phyloP scores from a whole-genome alignment of 148 eudicot species.

The Chenopodium album region DNA sequence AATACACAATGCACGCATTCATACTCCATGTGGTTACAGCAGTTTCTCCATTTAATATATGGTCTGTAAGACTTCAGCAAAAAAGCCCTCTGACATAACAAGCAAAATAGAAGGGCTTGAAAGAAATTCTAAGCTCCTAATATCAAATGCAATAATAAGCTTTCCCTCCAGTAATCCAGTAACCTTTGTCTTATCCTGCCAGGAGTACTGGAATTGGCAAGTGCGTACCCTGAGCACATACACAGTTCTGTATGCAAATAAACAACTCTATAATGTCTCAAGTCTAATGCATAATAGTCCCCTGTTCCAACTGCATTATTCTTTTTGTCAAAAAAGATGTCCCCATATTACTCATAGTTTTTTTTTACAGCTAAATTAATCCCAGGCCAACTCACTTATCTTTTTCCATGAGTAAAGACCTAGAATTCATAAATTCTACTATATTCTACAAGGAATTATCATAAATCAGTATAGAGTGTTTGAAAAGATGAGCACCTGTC shows the following conservation, averaged over 20 bases:
- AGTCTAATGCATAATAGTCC: background rate
- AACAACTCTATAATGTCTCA: background rate
- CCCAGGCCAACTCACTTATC: background rate
- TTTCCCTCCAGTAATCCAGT: background rate
- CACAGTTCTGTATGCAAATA: background rate
- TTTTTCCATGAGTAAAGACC: background rate
- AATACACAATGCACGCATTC: background rate
- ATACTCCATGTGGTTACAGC: background rate
- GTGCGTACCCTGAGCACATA: background rate
- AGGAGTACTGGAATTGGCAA: background rate
- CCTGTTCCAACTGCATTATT: background rate
- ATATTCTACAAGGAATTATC: background rate
- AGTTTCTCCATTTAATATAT: background rate
- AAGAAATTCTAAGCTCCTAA: background rate
- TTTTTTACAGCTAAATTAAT: background rate
- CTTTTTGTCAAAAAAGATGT: background rate
- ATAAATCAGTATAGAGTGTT: too few relatives aligned
- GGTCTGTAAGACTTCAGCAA: background rate
- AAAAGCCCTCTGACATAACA: background rate
- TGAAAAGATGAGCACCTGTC: too few relatives aligned
- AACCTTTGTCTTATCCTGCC: background rate
- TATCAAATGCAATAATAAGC: background rate
- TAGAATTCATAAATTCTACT: background rate
- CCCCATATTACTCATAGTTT: too few relatives aligned
- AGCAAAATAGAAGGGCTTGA: background rate